A percentile compares a stretch with the other conserved stretches of the same genome.
phyloP scores from a whole-genome alignment of 495 filamentous ascomycete species.

The Tuber indicum region DNA sequence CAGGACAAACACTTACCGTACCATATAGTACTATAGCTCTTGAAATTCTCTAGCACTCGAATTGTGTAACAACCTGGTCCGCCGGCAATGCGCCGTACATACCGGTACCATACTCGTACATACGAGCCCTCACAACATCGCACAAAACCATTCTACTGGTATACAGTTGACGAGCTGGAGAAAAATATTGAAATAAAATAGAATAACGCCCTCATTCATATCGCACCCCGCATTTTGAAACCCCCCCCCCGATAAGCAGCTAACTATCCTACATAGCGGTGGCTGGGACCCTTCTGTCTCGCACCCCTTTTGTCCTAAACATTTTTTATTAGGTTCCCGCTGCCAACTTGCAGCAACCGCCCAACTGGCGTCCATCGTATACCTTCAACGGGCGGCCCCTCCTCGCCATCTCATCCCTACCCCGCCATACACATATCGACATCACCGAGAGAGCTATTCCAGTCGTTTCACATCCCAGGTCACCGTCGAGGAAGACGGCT shows the following conservation, averaged over 20 bases:
- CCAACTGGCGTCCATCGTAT: background rate
- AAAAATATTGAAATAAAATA: background rate
- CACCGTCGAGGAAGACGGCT: background rate
- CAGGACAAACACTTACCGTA: background rate
- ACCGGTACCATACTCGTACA: background rate
- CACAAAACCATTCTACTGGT: background rate
- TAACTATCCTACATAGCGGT: background rate
- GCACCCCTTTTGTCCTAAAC: background rate
- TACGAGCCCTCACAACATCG: background rate
- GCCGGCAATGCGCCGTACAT: background rate
- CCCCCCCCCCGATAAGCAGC: background rate
- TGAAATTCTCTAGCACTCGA: background rate
- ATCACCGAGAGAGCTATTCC: background rate
- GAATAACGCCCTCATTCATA: background rate
- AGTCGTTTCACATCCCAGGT: background rate
- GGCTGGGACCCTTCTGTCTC: background rate
- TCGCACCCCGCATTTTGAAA: background rate
- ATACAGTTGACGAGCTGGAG: background rate
- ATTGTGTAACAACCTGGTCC: background rate
- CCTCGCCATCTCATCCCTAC: constrained; percentile 11
- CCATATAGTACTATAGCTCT: background rate
- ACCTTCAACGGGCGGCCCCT: background rate
- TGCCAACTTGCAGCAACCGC: background rate
- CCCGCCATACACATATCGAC: background rate
- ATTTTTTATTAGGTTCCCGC: background rate